Evolutionary conservation across 169 alveolate species (phyloP).

Genomic region (Perkinsus chesapeaki): DNA sequence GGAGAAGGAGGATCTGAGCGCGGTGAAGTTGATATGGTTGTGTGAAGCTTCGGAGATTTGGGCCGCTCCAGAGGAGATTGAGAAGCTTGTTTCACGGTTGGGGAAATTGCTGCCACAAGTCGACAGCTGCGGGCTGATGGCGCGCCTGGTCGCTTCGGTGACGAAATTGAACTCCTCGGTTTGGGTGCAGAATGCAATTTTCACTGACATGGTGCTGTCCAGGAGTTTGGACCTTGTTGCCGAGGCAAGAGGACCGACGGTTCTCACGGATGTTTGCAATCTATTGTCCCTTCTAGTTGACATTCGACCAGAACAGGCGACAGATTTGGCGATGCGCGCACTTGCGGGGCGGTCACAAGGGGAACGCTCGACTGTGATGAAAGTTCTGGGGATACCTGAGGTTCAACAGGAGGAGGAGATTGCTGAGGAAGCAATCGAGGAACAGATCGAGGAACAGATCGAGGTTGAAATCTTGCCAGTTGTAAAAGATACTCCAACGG

Average conservation of each 20-base stretch:
- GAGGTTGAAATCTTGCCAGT: neutral
- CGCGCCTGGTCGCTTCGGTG: neutral
- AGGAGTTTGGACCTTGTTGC: neutral
- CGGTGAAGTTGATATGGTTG: neutral
- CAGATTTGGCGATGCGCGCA: neutral
- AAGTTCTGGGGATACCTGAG: neutral
- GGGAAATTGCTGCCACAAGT: neutral
- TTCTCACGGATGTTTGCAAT: neutral
- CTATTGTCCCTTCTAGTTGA: neutral
- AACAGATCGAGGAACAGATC: no score
- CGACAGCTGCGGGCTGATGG: neutral
- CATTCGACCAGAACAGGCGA: neutral
- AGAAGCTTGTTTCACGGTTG: neutral
- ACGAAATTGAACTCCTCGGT: neutral
- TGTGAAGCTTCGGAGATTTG: neutral
- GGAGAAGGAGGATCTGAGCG: neutral
- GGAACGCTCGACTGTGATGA: neutral
- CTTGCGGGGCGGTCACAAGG: neutral
- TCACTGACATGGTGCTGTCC: neutral
- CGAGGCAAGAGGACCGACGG: neutral
- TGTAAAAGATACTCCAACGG: neutral
- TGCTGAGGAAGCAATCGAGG: no score
- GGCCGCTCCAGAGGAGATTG: neutral
- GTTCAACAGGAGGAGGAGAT: neutral
- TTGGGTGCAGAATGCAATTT: neutral